Conservation (phyloP, 768 basidiomycete species). For the Leccinum uliginosum region DNA sequence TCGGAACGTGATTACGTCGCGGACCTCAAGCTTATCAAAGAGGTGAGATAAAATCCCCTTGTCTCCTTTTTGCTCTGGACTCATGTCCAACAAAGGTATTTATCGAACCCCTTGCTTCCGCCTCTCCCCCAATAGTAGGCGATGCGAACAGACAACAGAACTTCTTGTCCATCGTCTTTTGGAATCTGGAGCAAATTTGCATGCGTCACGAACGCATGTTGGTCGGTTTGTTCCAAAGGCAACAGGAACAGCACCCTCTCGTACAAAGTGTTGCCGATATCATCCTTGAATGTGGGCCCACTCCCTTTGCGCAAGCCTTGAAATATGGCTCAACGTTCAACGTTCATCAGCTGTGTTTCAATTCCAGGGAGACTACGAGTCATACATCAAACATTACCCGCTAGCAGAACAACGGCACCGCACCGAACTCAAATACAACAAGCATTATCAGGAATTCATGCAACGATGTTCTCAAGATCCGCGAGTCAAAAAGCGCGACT, state of each 20-base stretch:
- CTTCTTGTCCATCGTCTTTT: slow-evolving; percentile 82
- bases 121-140: slow-evolving; percentile 62
- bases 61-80: not conserved
- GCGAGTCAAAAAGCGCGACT: slow-evolving; percentile 67
- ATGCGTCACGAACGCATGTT: slow-evolving; percentile 67
- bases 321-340: slow-evolving; percentile 21
- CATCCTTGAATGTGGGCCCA: slow-evolving; percentile 65
- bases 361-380: slow-evolving; percentile 68
- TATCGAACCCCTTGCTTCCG: slow-evolving; percentile 56
- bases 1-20: slow-evolving; percentile 84
- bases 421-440: slow-evolving; percentile 67
- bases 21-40: slow-evolving; percentile 68
- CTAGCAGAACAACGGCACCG: slow-evolving; percentile 80
- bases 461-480: slow-evolving; percentile 59
- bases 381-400: slow-evolving; percentile 86
- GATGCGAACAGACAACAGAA: slow-evolving; percentile 45
- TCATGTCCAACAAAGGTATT: slow-evolving; percentile 51
- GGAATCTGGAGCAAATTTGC: slow-evolving; percentile 69
- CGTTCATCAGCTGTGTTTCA: slow-evolving; percentile 28
- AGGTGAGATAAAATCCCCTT: slow-evolving; percentile 39
- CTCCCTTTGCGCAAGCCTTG: slow-evolving; percentile 4
- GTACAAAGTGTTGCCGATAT: slow-evolving; percentile 82
- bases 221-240: slow-evolving; percentile 68
- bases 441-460: slow-evolving; percentile 62
- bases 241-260: slow-evolving; percentile 81